Conservation (phyloP, 2,329 filamentous ascomycete genomes). For the Mycogone perniciosa region DNA sequence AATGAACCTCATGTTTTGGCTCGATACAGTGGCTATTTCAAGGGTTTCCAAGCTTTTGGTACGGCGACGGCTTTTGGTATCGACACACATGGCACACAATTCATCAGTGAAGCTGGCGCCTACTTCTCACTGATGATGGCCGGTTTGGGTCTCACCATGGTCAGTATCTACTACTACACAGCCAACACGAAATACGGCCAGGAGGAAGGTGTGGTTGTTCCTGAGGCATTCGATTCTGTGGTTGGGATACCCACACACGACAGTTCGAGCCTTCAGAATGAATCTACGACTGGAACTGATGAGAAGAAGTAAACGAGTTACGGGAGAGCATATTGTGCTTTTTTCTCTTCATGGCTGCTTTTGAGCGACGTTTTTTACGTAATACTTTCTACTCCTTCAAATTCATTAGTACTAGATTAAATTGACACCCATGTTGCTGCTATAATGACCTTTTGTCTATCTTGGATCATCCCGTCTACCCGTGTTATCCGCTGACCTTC, state of each 20-base stretch:
- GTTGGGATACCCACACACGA: constrained; percentile 1
- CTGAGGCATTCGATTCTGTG: constrained; percentile 6
- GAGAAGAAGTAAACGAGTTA: not conserved
- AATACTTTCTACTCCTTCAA: no score
- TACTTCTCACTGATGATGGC: constrained; percentile 11
- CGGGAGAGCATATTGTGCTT: no score
- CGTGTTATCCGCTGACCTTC: no score
- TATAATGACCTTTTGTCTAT: no score
- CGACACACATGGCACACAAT: constrained; percentile 8
- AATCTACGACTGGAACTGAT: not conserved
- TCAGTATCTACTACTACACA: constrained; percentile 5
- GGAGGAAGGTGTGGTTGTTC: constrained; percentile 10
- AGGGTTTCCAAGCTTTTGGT: constrained; percentile 11
- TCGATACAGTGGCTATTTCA: constrained; percentile 12
- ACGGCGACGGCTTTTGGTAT: constrained; percentile 11
- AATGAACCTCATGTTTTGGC: constrained; percentile 11
- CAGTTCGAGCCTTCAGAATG: not conserved
- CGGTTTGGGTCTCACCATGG: constrained; percentile 4
- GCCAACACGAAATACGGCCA: constrained; percentile 7
- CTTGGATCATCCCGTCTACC: no score
- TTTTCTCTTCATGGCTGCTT: no score
- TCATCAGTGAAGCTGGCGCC: constrained; percentile 4
- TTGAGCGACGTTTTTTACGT: no score
- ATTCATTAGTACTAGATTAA: no score
- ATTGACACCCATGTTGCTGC: no score